A percentile compares a stretch with the other conserved stretches of the same genome.
phyloP scores from a whole-genome alignment of 108 stramenopile species.

The Fistulifera solaris region DNA sequence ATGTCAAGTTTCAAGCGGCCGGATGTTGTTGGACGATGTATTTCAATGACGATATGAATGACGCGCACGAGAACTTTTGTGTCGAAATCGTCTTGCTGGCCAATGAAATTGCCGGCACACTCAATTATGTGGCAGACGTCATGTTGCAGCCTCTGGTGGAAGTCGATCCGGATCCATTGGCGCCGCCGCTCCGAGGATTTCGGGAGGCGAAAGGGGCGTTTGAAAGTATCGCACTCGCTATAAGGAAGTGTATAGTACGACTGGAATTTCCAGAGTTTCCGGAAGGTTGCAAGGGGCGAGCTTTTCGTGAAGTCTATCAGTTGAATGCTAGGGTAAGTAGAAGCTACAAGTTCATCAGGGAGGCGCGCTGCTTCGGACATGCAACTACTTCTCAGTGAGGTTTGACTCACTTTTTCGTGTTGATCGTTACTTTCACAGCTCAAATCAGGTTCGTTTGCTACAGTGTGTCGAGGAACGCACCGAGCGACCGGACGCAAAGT shows the following conservation, averaged over 20 bases:
- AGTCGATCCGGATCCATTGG: slow-evolving; percentile 17
- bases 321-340: slow-evolving; percentile 79
- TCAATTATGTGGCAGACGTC: slow-evolving; percentile 32
- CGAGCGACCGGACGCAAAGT: slow-evolving; percentile 78
- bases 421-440: slow-evolving; percentile 30
- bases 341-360: too few species aligned
- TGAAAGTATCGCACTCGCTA: slow-evolving; percentile 29
- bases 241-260: slow-evolving; percentile 61
- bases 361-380: too few species aligned
- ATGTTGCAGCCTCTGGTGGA: slow-evolving; percentile 23
- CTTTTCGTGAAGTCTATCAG: slow-evolving; percentile 83
- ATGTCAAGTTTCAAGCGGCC: slow-evolving; percentile 29
- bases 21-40: slow-evolving; percentile 42
- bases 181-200: slow-evolving; percentile 19
- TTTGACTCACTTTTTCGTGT: not conserved
- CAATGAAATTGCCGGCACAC: slow-evolving; percentile 11
- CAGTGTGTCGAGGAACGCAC: slow-evolving; percentile 80
- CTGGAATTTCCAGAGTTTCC: slow-evolving; percentile 79
- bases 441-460: slow-evolving; percentile 84
- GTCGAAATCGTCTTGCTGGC: slow-evolving; percentile 25
- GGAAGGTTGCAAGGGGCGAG: slow-evolving; percentile 69
- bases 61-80: slow-evolving; percentile 23
- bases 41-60: slow-evolving; percentile 17
- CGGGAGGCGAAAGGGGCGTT: slow-evolving; percentile 41
- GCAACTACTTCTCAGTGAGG: not conserved